Percentiles rank a stretch among this genome's conserved stretches.
Evolutionary conservation across 2,329 filamentous ascomycete species (phyloP).

Genomic region (Setomelanomma holmii): DNA sequence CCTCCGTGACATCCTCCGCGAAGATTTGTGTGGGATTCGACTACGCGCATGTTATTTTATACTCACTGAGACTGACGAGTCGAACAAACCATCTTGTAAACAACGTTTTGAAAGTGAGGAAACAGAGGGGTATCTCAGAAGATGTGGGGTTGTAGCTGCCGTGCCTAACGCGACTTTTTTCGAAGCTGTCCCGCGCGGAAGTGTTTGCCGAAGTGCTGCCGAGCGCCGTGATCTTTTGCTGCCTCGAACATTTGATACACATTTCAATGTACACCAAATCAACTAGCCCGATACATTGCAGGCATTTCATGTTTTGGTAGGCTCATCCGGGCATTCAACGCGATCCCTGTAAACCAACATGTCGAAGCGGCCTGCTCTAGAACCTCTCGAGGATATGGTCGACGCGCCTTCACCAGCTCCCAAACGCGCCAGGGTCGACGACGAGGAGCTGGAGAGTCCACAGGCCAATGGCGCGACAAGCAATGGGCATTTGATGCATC

Average conservation of each 20-base stretch:
- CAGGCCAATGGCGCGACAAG: constrained; percentile 27
- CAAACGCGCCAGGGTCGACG: constrained; percentile 56
- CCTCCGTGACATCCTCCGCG: constrained; percentile 93
- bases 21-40: constrained; percentile 95
- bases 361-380: constrained; percentile 57
- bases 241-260: constrained; percentile 24
- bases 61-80: background rate
- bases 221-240: constrained; percentile 24
- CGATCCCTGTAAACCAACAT: constrained; percentile 33
- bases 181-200: constrained; percentile 33
- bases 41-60: constrained; percentile 30
- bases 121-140: constrained; percentile 40
- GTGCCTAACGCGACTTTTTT: constrained; percentile 48
- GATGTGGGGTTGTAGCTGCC: constrained; percentile 35
- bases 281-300: too few relatives aligned
- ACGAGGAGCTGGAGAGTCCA: constrained; percentile 47
- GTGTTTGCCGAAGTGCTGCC: constrained; percentile 31
- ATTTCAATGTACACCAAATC: background rate
- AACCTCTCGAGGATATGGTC: constrained; percentile 52
- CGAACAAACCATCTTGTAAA: constrained; percentile 41
- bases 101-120: constrained; percentile 22
- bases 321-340: background rate
- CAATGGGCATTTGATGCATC: constrained; percentile 42
- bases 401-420: constrained; percentile 55
- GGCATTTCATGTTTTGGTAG: too few relatives aligned